These are phyloP conservation scores for Henckelia pumila DNA, from an alignment of 257 asterid genomes.

Conservation along the genomic window DNA sequence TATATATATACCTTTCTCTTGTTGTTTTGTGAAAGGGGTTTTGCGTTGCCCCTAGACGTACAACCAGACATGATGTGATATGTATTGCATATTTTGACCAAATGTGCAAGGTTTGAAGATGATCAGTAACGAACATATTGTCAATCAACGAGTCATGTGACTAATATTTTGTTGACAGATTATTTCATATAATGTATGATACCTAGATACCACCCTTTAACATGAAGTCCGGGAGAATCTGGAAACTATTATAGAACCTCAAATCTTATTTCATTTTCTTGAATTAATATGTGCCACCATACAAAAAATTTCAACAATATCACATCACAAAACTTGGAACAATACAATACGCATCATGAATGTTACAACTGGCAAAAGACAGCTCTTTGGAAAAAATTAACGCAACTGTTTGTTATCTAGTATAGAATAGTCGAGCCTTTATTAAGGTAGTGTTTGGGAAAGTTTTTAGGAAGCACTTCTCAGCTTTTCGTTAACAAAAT, in stretches of 20 bases:
- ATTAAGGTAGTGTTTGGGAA: no score
- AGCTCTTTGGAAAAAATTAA: not conserved
- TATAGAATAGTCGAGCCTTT: not conserved
- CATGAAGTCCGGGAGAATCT: no score
- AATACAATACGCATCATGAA: not conserved
- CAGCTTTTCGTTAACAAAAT: no score
- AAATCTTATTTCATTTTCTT: not conserved
- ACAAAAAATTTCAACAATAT: not conserved
- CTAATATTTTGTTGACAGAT: no score
- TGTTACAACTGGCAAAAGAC: not conserved
- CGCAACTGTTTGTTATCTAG: not conserved
- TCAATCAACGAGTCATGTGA: no score
- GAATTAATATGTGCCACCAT: not conserved
- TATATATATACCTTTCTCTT: no score
- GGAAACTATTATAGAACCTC: not conserved
- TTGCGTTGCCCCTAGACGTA: not conserved
- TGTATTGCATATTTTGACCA: no score
- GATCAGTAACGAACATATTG: no score
- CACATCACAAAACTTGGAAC: not conserved
- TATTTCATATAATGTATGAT: no score
- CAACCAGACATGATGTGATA: constrained; percentile 2
- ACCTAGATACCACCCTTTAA: no score
- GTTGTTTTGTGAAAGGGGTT: not conserved
- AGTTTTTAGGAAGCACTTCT: no score
- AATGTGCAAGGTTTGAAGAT: no score